A percentile compares a stretch with the other conserved stretches of the same genome.
phyloP scores from a whole-genome alignment of 768 basidiomycete genomes.

The Podaxis rugospora region DNA sequence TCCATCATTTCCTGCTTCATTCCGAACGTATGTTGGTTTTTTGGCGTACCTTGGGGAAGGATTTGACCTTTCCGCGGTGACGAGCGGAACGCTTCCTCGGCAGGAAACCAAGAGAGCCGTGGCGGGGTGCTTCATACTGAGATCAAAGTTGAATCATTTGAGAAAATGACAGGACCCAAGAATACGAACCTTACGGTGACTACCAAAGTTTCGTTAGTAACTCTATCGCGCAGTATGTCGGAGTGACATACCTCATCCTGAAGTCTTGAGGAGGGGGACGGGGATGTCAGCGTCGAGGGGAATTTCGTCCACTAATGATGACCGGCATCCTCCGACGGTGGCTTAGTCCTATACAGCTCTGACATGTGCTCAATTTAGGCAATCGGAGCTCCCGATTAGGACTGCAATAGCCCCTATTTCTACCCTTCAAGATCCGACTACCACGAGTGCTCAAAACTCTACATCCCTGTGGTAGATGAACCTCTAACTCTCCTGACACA shows the following conservation, averaged over 20 bases:
- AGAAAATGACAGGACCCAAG: conserved; percentile 9
- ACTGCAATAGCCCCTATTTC: background rate
- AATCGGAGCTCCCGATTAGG: background rate
- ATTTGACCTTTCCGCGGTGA: conserved; percentile 98
- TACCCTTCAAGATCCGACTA: background rate
- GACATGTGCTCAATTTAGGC: background rate
- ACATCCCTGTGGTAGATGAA: no score
- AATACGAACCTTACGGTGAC: conserved; percentile 80
- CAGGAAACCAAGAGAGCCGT: conserved; percentile 96
- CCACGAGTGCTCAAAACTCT: background rate
- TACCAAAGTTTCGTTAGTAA: conserved; percentile 23
- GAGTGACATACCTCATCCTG: conserved; percentile 59
- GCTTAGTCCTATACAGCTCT: conserved; percentile 39
- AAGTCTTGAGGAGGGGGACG: conserved; percentile 36
- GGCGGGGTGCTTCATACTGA: conserved; percentile 97
- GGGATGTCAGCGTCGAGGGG: conserved; percentile 25
- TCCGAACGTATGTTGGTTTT: background rate
- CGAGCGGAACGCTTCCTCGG: conserved; percentile 95
- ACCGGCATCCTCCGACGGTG: conserved; percentile 36
- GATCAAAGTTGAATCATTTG: conserved; percentile 11
- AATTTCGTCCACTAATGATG: conserved; percentile 20
- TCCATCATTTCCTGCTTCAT: conserved; percentile 7
- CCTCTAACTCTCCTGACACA: no score
- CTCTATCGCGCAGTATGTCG: conserved; percentile 3
- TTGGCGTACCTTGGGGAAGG: conserved; percentile 88